Percentiles rank a stretch among this genome's conserved stretches.
phyloP scores from a whole-genome alignment of 805 yeast genomes.

The Diddensiella caesifluorescens region DNA sequence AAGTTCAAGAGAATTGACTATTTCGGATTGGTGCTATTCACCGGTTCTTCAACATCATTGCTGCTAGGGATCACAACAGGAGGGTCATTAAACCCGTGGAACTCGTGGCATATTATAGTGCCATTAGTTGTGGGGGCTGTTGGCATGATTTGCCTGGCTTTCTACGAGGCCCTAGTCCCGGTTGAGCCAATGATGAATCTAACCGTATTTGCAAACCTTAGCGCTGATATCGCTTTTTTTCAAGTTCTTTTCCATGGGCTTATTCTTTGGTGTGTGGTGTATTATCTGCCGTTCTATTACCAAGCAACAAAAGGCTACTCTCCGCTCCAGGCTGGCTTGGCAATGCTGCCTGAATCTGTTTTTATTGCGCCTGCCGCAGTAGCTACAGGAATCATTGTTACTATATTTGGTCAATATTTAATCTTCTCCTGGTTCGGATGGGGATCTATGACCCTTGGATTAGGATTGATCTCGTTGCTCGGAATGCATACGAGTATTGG shows the following conservation, averaged over 20 bases:
- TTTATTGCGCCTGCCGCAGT: constrained; percentile 39
- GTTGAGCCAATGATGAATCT: constrained; percentile 31
- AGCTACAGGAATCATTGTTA: constrained; percentile 41
- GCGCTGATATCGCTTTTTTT: constrained; percentile 29
- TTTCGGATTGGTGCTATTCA: constrained; percentile 40
- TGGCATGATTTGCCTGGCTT: constrained; percentile 37
- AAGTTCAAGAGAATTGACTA: constrained; percentile 48
- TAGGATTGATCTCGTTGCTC: constrained; percentile 41
- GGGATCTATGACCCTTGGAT: constrained; percentile 38
- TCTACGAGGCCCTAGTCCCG: constrained; percentile 36
- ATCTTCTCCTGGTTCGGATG: constrained; percentile 37
- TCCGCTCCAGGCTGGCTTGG: constrained; percentile 38
- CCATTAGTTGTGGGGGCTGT: constrained; percentile 42
- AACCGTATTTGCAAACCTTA: constrained; percentile 10
- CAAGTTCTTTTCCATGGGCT: constrained; percentile 44
- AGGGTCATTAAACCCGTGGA: constrained; percentile 42
- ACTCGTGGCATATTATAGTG: constrained; percentile 44
- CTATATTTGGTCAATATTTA: constrained; percentile 40
- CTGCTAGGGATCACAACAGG: constrained; percentile 53
- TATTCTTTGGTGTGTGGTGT: constrained; percentile 39
- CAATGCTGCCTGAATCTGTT: constrained; percentile 41
- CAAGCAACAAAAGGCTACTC: constrained; percentile 40
- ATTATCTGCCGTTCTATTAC: constrained; percentile 45
- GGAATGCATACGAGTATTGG: constrained; percentile 35
- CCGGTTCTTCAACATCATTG: constrained; percentile 36